A percentile compares a stretch with the other conserved stretches of the same genome.
Evolutionary conservation across 2,329 filamentous ascomycete genomes (phyloP).

Genomic region (Dothistroma pini): DNA sequence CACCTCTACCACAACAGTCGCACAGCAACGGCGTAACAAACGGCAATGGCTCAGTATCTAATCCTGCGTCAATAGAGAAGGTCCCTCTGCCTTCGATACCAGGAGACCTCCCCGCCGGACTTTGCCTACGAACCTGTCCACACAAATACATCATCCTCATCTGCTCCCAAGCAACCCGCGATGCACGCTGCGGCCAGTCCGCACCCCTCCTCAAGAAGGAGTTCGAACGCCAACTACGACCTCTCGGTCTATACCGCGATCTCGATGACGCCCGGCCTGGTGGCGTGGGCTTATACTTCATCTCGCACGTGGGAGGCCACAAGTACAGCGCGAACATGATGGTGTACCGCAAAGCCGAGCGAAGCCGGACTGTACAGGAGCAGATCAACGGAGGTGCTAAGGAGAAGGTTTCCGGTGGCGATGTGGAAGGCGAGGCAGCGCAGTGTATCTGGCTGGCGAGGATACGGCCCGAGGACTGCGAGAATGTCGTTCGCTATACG

Average conservation of each 20-base stretch:
- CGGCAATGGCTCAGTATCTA: slow-evolving; percentile 9
- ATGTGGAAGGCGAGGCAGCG: slow-evolving; percentile 53
- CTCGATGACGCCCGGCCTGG: slow-evolving; percentile 83
- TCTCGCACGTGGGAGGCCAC: slow-evolving; percentile 93
- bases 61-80: slow-evolving; percentile 10
- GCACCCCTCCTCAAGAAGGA: slow-evolving; percentile 86
- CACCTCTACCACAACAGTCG: slow-evolving; percentile 47
- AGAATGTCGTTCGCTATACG: slow-evolving; percentile 86
- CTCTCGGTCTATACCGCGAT: slow-evolving; percentile 80
- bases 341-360: slow-evolving; percentile 66
- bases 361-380: slow-evolving; percentile 25
- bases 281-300: slow-evolving; percentile 93
- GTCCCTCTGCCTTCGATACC: slow-evolving; percentile 16
- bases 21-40: slow-evolving; percentile 10
- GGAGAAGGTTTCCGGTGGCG: slow-evolving; percentile 41
- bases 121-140: slow-evolving; percentile 65
- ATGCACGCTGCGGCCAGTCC: slow-evolving; percentile 90
- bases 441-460: slow-evolving; percentile 93
- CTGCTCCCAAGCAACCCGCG: slow-evolving; percentile 91
- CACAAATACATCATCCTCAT: slow-evolving; percentile 86
- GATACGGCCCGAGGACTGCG: slow-evolving; percentile 81
- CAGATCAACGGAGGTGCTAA: slow-evolving; percentile 24
- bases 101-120: slow-evolving; percentile 31
- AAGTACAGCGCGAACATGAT: slow-evolving; percentile 96
- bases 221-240: slow-evolving; percentile 82